phyloP scores from a whole-genome alignment of 495 filamentous ascomycete species.

The Letharia lupina region DNA sequence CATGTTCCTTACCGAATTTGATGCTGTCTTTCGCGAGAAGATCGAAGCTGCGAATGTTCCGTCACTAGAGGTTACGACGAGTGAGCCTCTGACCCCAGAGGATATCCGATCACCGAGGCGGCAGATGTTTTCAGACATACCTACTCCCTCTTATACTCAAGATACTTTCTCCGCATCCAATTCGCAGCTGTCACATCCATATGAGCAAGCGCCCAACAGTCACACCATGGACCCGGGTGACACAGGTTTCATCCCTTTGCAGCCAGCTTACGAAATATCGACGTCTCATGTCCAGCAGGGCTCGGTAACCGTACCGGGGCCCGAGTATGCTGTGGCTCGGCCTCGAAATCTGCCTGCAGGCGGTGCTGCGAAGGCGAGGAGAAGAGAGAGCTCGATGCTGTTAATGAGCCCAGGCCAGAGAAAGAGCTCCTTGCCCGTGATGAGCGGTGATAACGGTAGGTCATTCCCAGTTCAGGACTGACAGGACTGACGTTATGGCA shows the following conservation, averaged over 20 bases:
- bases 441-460: slow-evolving; percentile 19
- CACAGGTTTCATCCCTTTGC: slow-evolving; percentile 54
- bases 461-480: too few species aligned
- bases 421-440: slow-evolving; percentile 24
- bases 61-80: slow-evolving; percentile 38
- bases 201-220: background rate
- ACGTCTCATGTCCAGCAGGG: slow-evolving; percentile 9
- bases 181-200: slow-evolving; percentile 17
- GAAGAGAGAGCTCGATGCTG: slow-evolving; percentile 52
- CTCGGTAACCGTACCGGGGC: slow-evolving; percentile 26
- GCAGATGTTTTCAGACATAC: slow-evolving; percentile 63
- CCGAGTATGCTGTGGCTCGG: slow-evolving; percentile 34
- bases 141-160: slow-evolving; percentile 57
- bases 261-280: slow-evolving; percentile 48
- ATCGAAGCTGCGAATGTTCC: slow-evolving; percentile 45
- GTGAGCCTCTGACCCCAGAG: slow-evolving; percentile 44
- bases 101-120: slow-evolving; percentile 57
- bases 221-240: slow-evolving; percentile 31
- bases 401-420: slow-evolving; percentile 40
- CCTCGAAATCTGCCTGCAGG: slow-evolving; percentile 37
- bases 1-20: slow-evolving; percentile 83
- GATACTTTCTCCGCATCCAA: slow-evolving; percentile 40
- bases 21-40: slow-evolving; percentile 71
- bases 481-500: background rate
- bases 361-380: slow-evolving; percentile 41